Conservation (phyloP, 73 alveolate species). For the Symbiodinium natans region DNA sequence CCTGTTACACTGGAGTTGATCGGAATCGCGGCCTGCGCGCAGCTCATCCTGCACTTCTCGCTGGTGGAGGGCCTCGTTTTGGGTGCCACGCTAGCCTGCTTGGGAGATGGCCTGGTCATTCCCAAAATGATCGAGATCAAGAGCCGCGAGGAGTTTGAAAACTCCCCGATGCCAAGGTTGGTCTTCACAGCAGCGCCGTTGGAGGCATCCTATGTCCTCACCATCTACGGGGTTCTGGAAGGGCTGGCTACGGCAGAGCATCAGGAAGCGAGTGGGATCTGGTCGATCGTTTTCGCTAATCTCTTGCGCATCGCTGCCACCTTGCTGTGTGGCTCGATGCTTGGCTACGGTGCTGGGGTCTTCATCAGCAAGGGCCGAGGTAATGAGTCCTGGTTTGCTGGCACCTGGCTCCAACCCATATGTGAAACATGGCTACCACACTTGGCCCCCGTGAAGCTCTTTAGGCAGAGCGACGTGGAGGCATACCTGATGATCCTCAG, state of each 20-base stretch:
- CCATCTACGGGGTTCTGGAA: conserved; percentile 62
- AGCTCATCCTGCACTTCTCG: conserved; percentile 3
- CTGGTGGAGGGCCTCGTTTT: conserved; percentile 49
- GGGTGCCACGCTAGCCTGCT: conserved; percentile 73
- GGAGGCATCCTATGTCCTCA: conserved; percentile 71
- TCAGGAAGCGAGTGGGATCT: conserved; percentile 12
- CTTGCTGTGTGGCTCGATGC: background rate
- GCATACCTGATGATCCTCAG: conserved; percentile 51
- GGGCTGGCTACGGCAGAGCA: conserved; percentile 54
- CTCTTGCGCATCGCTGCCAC: background rate
- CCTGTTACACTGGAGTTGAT: conserved; percentile 70
- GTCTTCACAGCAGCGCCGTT: conserved; percentile 69
- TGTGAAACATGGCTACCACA: too few species aligned
- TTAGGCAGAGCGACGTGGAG: background rate
- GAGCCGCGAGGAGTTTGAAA: background rate
- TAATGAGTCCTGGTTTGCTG: background rate
- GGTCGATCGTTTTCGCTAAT: background rate
- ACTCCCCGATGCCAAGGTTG: conserved; percentile 31
- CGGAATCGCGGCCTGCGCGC: conserved; percentile 48
- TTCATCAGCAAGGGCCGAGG: background rate
- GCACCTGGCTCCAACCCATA: background rate
- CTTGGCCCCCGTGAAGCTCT: background rate
- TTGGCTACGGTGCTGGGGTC: background rate
- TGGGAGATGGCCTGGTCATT: conserved; percentile 88
- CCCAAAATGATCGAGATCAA: conserved; percentile 75